Conservation (phyloP, 2,329 filamentous ascomycete species). For the Fusarium pseudograminearum region DNA sequence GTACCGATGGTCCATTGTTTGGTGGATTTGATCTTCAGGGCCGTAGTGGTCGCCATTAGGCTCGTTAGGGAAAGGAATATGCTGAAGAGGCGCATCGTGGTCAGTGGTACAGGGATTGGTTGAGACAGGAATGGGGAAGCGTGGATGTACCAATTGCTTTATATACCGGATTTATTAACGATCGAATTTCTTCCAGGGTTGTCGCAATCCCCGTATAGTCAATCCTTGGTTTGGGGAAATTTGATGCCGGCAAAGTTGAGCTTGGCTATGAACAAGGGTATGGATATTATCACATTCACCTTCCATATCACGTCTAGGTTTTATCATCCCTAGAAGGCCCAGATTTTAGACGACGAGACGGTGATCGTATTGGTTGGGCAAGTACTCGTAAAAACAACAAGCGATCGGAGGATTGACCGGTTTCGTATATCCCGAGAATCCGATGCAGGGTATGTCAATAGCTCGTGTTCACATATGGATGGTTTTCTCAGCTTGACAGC, state of each 20-base stretch:
- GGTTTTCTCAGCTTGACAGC: neutral
- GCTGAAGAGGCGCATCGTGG: conserved; percentile 10
- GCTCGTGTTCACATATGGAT: neutral
- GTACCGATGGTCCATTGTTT: conserved; percentile 32
- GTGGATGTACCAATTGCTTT: neutral
- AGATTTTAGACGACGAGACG: rapidly evolving
- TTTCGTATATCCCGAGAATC: neutral
- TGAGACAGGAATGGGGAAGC: rapidly evolving
- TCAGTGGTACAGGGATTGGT: rapidly evolving
- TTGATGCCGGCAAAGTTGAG: neutral
- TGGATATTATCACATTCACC: neutral
- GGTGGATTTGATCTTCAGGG: conserved; percentile 25
- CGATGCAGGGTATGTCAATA: conserved; percentile 4
- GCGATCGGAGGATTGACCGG: neutral
- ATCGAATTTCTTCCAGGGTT: neutral
- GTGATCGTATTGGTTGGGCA: neutral
- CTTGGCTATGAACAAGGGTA: conserved; percentile 1
- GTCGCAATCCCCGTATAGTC: neutral
- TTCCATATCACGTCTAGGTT: neutral
- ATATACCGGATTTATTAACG: too few species aligned
- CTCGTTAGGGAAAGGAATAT: neutral
- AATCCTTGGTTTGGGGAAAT: neutral
- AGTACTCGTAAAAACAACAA: neutral
- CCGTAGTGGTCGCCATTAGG: conserved; percentile 13
- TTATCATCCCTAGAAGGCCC: too few species aligned